A percentile compares a stretch with the other conserved stretches of the same genome.
Conservation (phyloP, 2,329 filamentous ascomycete species). For the Colletotrichum theobromicola region DNA sequence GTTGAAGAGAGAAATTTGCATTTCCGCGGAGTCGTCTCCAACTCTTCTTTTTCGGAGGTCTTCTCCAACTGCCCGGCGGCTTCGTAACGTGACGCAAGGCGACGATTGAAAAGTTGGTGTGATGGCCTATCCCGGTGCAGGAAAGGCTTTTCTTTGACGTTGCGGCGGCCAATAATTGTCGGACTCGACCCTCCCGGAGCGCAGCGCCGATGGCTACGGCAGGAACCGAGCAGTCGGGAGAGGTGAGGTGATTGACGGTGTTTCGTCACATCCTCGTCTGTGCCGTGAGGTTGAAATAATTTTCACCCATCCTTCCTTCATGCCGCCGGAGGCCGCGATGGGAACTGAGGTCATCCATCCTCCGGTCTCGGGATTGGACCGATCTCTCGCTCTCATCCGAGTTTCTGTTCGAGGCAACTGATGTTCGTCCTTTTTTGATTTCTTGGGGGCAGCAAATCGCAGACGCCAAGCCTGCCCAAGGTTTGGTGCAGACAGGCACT, state of each 20-base stretch:
- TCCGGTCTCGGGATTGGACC: neutral
- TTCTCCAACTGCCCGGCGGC: neutral
- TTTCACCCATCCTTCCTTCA: neutral
- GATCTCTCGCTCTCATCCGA: neutral
- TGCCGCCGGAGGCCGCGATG: constrained; percentile 3
- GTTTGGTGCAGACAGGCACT: neutral
- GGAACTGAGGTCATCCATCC: constrained; percentile 5
- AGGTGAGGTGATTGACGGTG: neutral
- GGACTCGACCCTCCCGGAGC: neutral
- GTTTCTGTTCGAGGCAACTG: neutral
- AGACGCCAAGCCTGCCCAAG: neutral
- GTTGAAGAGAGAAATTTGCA: constrained; percentile 3
- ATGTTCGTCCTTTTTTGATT: constrained; percentile 1
- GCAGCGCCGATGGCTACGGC: neutral
- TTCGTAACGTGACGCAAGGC: neutral
- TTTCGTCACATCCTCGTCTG: constrained; percentile 11
- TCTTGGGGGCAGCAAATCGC: neutral
- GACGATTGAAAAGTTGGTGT: neutral
- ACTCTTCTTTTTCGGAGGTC: neutral
- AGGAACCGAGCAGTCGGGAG: constrained; percentile 18
- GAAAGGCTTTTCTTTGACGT: neutral
- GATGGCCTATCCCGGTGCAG: neutral
- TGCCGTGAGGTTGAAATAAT: constrained; percentile 8
- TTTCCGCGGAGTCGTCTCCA: constrained; percentile 12
- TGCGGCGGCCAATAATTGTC: neutral